A percentile compares a stretch with the other conserved stretches of the same genome.
Evolutionary conservation across 2,329 filamentous ascomycete species (phyloP).

Genomic region (Westerdykella ornata): DNA sequence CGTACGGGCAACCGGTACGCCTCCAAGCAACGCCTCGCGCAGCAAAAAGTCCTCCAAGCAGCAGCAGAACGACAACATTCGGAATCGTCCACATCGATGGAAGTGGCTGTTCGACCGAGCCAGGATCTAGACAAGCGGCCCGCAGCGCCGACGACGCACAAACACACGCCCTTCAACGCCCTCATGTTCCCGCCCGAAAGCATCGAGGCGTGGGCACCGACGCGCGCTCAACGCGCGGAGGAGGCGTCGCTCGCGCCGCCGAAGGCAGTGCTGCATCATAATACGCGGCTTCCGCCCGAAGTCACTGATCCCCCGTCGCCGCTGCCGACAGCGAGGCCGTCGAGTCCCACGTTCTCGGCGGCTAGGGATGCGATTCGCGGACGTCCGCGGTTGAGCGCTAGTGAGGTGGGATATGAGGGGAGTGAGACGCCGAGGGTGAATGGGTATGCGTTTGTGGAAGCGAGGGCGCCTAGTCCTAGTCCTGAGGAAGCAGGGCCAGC

Average conservation of each 20-base stretch:
- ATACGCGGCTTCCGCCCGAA: constrained; percentile 65
- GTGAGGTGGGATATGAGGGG: constrained; percentile 55
- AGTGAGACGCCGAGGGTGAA: constrained; percentile 84
- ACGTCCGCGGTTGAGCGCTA: constrained; percentile 55
- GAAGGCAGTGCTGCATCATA: constrained; percentile 69
- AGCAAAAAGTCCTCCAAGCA: constrained; percentile 65
- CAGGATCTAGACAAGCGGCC: constrained; percentile 62
- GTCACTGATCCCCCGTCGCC: constrained; percentile 46
- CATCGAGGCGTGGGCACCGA: constrained; percentile 50
- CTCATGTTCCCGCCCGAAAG: constrained; percentile 79
- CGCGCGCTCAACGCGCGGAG: constrained; percentile 62
- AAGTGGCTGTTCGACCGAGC: constrained; percentile 51
- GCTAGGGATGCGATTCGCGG: constrained; percentile 77
- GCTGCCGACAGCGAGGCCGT: constrained; percentile 6
- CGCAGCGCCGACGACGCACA: constrained; percentile 69
- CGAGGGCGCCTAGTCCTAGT: constrained; percentile 70
- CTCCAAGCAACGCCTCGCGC: constrained; percentile 54
- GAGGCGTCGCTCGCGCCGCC: constrained; percentile 65
- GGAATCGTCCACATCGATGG: constrained; percentile 14
- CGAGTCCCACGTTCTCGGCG: constrained; percentile 77
- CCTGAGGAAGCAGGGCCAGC: constrained; percentile 33
- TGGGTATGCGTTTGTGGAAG: constrained; percentile 90
- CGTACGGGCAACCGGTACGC: constrained; percentile 81
- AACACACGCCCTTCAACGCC: constrained; percentile 63
- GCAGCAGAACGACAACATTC: constrained; percentile 34